Percentiles rank a stretch among this genome's conserved stretches.
Evolutionary conservation across 331 rosid species (phyloP).

Genomic region (Saraca asoca): DNA sequence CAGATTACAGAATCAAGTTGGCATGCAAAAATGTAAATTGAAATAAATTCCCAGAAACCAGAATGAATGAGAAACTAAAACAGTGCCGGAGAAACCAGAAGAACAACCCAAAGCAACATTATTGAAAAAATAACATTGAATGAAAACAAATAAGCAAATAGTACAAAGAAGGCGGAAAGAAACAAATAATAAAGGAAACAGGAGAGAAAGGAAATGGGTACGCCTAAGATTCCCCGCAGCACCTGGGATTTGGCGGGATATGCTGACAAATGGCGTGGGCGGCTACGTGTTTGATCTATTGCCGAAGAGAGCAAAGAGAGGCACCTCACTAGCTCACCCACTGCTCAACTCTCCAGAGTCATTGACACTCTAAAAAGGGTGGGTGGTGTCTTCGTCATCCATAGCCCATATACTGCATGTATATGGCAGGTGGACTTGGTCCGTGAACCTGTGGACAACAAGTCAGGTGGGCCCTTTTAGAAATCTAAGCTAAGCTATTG

Average conservation of each 20-base stretch:
- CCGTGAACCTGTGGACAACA: neutral
- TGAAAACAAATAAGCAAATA: neutral
- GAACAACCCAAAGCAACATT: neutral
- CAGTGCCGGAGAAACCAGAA: neutral
- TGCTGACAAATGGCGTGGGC: slow-evolving; percentile 18
- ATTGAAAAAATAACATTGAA: neutral
- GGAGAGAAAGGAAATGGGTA: slow-evolving; percentile 35
- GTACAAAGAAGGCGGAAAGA: slow-evolving; percentile 5
- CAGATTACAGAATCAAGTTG: too few species aligned
- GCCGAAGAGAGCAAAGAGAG: slow-evolving; percentile 11
- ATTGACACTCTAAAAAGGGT: neutral
- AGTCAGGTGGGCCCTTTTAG: neutral
- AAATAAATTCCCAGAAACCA: too few species aligned
- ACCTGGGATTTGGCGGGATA: slow-evolving; percentile 32
- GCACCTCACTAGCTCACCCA: too few species aligned
- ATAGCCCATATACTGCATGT: neutral
- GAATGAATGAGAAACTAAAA: neutral
- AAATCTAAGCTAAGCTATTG: too few species aligned
- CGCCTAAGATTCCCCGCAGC: slow-evolving; percentile 46
- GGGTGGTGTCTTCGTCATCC: neutral
- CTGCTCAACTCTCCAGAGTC: too few species aligned
- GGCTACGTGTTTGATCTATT: slow-evolving; percentile 40
- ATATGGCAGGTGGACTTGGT: neutral
- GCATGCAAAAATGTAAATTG: too few species aligned
- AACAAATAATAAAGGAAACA: slow-evolving; percentile 14